These are phyloP conservation scores for Eimeria acervulina DNA, from an alignment of 169 alveolate genomes.

Conservation along the genomic window DNA sequence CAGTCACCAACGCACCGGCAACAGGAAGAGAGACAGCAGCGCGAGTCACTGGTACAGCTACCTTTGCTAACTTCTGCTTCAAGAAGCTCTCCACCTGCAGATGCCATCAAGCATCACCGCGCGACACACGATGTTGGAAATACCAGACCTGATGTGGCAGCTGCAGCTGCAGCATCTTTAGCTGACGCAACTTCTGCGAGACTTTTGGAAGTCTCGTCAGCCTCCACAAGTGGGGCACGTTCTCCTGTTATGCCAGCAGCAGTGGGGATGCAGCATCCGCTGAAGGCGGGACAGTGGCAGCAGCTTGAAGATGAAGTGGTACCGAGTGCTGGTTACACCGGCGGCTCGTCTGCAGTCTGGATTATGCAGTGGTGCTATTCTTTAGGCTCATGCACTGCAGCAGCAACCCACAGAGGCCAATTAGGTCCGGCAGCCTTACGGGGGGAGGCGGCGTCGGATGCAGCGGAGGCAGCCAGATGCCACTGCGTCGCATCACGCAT, in stretches of 20 bases:
- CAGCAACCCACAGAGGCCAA: background rate
- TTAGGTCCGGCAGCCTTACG: background rate
- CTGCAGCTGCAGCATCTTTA: constrained; percentile 31
- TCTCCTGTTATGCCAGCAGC: background rate
- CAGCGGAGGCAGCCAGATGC: background rate
- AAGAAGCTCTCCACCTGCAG: background rate
- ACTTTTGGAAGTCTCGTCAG: background rate
- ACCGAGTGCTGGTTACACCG: constrained; percentile 51
- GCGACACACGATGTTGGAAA: background rate
- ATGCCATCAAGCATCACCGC: background rate
- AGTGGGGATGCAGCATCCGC: constrained; percentile 12
- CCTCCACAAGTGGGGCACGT: background rate
- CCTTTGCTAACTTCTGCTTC: background rate
- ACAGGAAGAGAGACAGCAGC: background rate
- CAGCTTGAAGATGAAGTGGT: background rate
- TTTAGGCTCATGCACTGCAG: background rate
- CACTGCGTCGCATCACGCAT: constrained; percentile 18
- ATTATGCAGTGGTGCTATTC: constrained; percentile 29
- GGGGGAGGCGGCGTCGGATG: background rate
- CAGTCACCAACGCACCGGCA: background rate
- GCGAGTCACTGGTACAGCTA: background rate
- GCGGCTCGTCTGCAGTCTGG: constrained; percentile 23
- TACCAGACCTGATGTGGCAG: background rate
- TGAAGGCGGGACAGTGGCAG: background rate
- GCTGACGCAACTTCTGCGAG: background rate